phyloP scores from a whole-genome alignment of 1,139 yeast species.

The Blastobotrys ciferrii region DNA sequence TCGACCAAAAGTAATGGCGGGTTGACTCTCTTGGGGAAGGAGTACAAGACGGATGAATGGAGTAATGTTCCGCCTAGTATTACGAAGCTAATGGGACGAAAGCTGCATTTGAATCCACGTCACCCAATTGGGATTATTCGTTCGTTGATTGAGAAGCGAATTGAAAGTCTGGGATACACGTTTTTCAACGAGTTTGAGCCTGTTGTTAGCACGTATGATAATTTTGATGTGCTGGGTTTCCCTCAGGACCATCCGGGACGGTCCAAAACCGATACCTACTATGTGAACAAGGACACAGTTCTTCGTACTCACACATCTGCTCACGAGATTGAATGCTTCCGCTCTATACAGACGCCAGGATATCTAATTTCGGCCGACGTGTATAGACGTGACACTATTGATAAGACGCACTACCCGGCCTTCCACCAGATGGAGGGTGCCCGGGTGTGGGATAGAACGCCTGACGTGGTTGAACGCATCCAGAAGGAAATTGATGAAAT shows the following conservation, averaged over 20 bases:
- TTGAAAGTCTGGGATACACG: slow-evolving; percentile 69
- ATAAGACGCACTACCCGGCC: slow-evolving; percentile 93
- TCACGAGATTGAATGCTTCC: slow-evolving; percentile 86
- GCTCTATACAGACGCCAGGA: slow-evolving; percentile 68
- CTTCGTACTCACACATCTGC: slow-evolving; percentile 96
- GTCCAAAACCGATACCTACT: slow-evolving; percentile 88
- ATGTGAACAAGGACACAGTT: slow-evolving; percentile 66
- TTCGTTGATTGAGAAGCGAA: slow-evolving; percentile 65
- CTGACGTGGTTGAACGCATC: slow-evolving; percentile 46
- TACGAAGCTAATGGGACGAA: slow-evolving; percentile 63
- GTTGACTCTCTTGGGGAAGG: slow-evolving; percentile 47
- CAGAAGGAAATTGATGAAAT: slow-evolving; percentile 59
- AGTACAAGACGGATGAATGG: slow-evolving; percentile 67
- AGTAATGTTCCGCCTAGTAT: slow-evolving; percentile 84
- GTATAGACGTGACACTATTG: slow-evolving; percentile 92
- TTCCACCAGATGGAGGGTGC: slow-evolving; percentile 99
- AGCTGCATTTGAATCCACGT: slow-evolving; percentile 65
- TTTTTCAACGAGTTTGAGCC: slow-evolving; percentile 81
- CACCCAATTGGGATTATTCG: slow-evolving; percentile 92
- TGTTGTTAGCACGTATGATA: slow-evolving; percentile 74
- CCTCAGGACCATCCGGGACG: slow-evolving; percentile 94
- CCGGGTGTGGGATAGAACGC: slow-evolving; percentile 66
- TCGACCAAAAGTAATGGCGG: background rate
- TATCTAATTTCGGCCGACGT: slow-evolving; percentile 94
- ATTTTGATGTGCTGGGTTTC: slow-evolving; percentile 89